Evolutionary conservation across 2,329 filamentous ascomycete species (phyloP).

Genomic region (Botrytis porri): DNA sequence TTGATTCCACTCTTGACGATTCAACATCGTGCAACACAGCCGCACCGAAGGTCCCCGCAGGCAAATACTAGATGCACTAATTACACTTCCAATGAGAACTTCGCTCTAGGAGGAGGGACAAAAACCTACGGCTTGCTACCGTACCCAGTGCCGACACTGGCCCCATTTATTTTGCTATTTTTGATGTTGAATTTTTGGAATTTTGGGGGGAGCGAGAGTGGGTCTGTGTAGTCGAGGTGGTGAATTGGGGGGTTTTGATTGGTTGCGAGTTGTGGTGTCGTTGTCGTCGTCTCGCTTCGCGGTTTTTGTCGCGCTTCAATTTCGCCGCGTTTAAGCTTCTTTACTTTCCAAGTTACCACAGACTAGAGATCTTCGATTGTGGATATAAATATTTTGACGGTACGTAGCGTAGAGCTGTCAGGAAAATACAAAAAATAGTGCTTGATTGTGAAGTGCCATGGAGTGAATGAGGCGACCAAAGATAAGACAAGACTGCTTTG

Average conservation of each 20-base stretch:
- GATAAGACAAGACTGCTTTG: background rate
- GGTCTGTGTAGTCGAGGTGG: constrained; percentile 38
- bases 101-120: background rate
- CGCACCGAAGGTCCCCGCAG: background rate
- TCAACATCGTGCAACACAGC: background rate
- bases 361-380: background rate
- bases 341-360: too few relatives aligned
- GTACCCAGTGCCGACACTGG: background rate
- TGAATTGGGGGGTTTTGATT: constrained; percentile 33
- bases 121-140: background rate
- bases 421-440: background rate
- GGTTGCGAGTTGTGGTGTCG: background rate
- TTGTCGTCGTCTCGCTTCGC: constrained; percentile 1
- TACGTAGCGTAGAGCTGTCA: too few relatives aligned
- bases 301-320: background rate
- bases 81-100: background rate
- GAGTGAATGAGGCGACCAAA: background rate
- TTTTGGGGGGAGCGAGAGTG: constrained; percentile 21
- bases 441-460: background rate
- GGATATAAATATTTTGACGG: rapidly evolving
- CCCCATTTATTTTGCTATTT: background rate
- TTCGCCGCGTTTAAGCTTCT: background rate
- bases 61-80: background rate
- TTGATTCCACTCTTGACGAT: background rate
- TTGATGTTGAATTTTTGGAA: background rate